Evolutionary conservation across 805 yeast genomes (phyloP), one percentile per base, ranked within the genome.

Genomic region (Kazachstania africana): DNA sequence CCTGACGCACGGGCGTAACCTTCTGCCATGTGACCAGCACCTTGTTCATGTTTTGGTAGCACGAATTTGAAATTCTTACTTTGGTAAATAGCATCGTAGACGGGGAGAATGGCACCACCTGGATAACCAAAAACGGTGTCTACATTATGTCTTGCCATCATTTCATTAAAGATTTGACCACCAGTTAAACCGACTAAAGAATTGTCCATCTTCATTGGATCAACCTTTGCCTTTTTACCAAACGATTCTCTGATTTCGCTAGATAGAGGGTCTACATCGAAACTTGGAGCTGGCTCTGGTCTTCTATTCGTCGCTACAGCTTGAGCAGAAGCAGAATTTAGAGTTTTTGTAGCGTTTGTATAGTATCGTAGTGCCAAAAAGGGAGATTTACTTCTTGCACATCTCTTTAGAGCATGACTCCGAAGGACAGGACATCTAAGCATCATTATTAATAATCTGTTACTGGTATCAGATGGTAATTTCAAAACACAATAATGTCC

Each of bases 11-110:
- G 71, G 35, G 98, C 96, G 47, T 91, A 91, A 37, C 98, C 98
- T 63, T 91, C 96, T 35, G 98, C 98, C 97, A 91, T 91, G 62
- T 91, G 98, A 32, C 98, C 98, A 12, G 97, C 98, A 57, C 98
- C 98, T 63, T 91, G 98, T 61, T 91, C 98, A 59, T 91, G 97
- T 50, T 93, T 73, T 29, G 98, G 98, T 42, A 91, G 65, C 35
- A 91, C 82, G 54, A 91, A 91, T 45, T 78, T 74, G 68, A 91
- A 88, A 50, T 80, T 73, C 35, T 78, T 75, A 14, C 95, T 81
- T 64, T 88, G 80, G 67, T 79, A 82, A 46, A 91, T 91, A 44
- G 97, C 97, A 56, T 91, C 98, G 54, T 80, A 91, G 16, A 91
- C 98, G 10, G 98, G 97, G 49, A 91, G 69, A 50, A 91, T 91